phyloP scores from a whole-genome alignment of 2,329 filamentous ascomycete genomes.

The Calcarisporium arbuscula region DNA sequence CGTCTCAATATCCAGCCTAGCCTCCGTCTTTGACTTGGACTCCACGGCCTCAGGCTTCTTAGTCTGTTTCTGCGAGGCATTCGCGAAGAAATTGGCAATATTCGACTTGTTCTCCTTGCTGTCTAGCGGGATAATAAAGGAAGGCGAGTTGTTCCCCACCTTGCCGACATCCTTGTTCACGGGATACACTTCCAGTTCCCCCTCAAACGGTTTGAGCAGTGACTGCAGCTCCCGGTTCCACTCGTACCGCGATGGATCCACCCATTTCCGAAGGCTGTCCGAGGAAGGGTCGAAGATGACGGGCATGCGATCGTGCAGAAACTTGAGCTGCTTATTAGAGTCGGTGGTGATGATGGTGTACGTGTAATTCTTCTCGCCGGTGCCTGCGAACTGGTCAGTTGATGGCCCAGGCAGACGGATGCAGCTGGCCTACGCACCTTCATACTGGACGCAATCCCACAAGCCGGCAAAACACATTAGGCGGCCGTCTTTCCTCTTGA shows the following conservation, averaged over 20 bases:
- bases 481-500: slow-evolving; percentile 73
- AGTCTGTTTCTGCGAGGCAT: no score
- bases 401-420: neutral
- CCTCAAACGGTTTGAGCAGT: slow-evolving; percentile 71
- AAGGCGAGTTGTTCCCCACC: slow-evolving; percentile 82
- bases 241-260: slow-evolving; percentile 63
- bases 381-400: slow-evolving; percentile 7
- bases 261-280: slow-evolving; percentile 64
- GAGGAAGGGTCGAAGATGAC: slow-evolving; percentile 78
- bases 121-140: slow-evolving; percentile 75
- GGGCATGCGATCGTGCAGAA: slow-evolving; percentile 93
- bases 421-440: slow-evolving; percentile 43
- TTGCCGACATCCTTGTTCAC: slow-evolving; percentile 89
- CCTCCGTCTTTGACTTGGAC: no score
- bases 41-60: no score
- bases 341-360: slow-evolving; percentile 93
- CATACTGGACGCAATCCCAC: slow-evolving; percentile 82
- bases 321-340: slow-evolving; percentile 74
- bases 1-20: no score
- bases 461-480: slow-evolving; percentile 87
- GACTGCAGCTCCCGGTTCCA: slow-evolving; percentile 77
- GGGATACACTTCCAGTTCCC: slow-evolving; percentile 76
- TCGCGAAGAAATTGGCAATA: slow-evolving; percentile 94
- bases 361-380: slow-evolving; percentile 66
- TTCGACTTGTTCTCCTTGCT: slow-evolving; percentile 87